Base-by-base conservation (phyloP, 2,329 filamentous ascomycete genomes). In the Nigrograna mackinnonii region DNA sequence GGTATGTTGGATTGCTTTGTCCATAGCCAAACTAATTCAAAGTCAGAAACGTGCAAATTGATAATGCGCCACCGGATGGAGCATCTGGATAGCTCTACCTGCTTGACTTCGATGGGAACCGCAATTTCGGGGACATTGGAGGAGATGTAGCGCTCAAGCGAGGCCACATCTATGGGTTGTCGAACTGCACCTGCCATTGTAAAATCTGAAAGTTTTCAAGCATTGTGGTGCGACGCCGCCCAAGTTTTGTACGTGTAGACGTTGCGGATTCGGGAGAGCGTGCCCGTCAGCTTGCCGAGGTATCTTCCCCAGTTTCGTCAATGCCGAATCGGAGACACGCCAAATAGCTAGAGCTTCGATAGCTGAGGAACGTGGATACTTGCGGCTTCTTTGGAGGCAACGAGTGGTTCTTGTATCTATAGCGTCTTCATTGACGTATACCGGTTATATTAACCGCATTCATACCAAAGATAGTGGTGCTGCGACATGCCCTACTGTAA, bases 1-100 rank as follows among this genome's bases (percentile, higher is more conserved):
- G 89, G 73, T 97, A 99, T 2, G 94, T 99, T 33, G 94, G 94
- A 67, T 97, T 99, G 44, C 90, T 96, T 73, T 97, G 94, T 46
- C 94, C 94, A 68, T 95, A 97, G 59, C 91, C 90, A 67, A 97
- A 99, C 89, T 97, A 61, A 22, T n/a, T 3, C 39, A 16, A 19
- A 31, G 39, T 19, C n/a, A 28, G 31, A 19, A 37, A 6, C 42
- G 28, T 20, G 14, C 22, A 13, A 33, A 37, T 33, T 22, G n/a
- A n/a, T n/a, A n/a, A n/a, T n/a, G n/a, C n/a, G n/a, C n/a, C n/a
- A n/a, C n/a, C n/a, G n/a, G n/a, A n/a, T n/a, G 18, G 21, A 34
- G 19, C 22, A 30, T 20, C 13, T 16, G 22, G 22, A 34, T n/a
- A 16, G 31, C n/a, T 31, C 38, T 72, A 91, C 91, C 82, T 96